Evolutionary conservation across 2,329 filamentous ascomycete species (phyloP).

Genomic region (Ophiostoma perfectum): DNA sequence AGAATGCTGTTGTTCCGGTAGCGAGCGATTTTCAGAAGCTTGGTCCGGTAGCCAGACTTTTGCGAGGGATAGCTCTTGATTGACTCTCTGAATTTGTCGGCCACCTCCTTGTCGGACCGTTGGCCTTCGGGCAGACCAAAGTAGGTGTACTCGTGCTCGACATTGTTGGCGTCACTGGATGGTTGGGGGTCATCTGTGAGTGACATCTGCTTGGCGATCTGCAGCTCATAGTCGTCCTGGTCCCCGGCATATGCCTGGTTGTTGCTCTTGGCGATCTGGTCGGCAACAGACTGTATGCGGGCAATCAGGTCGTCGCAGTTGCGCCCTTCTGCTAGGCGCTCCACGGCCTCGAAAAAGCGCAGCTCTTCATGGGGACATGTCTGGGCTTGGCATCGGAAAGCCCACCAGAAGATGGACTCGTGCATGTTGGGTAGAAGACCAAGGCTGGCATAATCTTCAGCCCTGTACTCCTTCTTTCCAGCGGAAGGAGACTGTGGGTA

Average conservation of each 20-base stretch:
- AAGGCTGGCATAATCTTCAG: slow-evolving; percentile 27
- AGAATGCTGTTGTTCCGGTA: slow-evolving; percentile 27
- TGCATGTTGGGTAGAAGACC: slow-evolving; percentile 28
- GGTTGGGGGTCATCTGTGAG: slow-evolving; percentile 20
- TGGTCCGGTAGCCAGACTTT: slow-evolving; percentile 28
- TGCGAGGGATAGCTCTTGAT: slow-evolving; percentile 29
- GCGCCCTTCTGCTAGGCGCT: slow-evolving; percentile 27
- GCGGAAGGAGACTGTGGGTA: slow-evolving; percentile 14
- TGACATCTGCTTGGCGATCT: slow-evolving; percentile 26
- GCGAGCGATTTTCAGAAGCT: slow-evolving; percentile 31
- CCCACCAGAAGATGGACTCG: slow-evolving; percentile 30
- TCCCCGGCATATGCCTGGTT: slow-evolving; percentile 17
- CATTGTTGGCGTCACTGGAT: background rate
- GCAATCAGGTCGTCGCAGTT: slow-evolving; percentile 27
- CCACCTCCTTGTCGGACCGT: slow-evolving; percentile 25
- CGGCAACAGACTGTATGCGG: slow-evolving; percentile 20
- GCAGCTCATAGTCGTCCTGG: slow-evolving; percentile 22
- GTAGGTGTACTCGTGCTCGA: slow-evolving; percentile 28
- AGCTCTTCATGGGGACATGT: slow-evolving; percentile 24
- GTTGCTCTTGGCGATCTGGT: background rate
- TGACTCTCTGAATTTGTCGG: slow-evolving; percentile 28
- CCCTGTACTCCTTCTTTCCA: slow-evolving; percentile 14
- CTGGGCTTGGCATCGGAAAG: slow-evolving; percentile 29
- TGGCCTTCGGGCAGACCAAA: slow-evolving; percentile 26
- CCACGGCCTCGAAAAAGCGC: slow-evolving; percentile 25